phyloP scores from a whole-genome alignment of 2,329 filamentous ascomycete genomes.

The Fusarium abutilonis region DNA sequence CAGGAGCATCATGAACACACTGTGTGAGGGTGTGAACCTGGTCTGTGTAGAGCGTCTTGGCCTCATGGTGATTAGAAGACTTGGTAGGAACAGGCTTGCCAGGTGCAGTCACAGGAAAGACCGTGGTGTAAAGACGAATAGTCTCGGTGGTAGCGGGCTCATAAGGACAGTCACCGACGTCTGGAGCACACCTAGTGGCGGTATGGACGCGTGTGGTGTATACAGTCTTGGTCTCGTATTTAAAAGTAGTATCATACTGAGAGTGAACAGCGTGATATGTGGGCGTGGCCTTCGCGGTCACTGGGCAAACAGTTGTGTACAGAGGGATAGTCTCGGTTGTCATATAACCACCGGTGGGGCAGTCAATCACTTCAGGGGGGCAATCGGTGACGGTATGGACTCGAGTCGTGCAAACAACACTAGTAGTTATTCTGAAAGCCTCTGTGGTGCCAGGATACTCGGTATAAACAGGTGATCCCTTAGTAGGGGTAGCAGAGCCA shows the following conservation, averaged over 20 bases:
- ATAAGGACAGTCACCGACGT: slow-evolving; percentile 60
- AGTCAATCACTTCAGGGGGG: slow-evolving; percentile 55
- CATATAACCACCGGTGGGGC: slow-evolving; percentile 50
- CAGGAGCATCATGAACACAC: slow-evolving; percentile 60
- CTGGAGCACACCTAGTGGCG: slow-evolving; percentile 63
- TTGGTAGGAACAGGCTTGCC: slow-evolving; percentile 19
- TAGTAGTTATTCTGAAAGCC: slow-evolving; percentile 39
- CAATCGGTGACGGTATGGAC: slow-evolving; percentile 67
- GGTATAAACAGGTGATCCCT: slow-evolving; percentile 24
- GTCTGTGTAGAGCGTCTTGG: slow-evolving; percentile 62
- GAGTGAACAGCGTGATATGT: slow-evolving; percentile 14
- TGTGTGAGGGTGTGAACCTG: slow-evolving; percentile 64
- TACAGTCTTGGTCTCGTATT: slow-evolving; percentile 53
- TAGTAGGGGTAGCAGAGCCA: slow-evolving; percentile 3
- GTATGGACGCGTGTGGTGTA: slow-evolving; percentile 64
- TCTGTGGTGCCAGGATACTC: slow-evolving; percentile 14
- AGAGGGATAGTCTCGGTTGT: slow-evolving; percentile 54
- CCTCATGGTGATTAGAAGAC: slow-evolving; percentile 33
- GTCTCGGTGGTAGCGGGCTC: slow-evolving; percentile 49
- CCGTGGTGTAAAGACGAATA: slow-evolving; percentile 32
- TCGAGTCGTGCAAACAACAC: slow-evolving; percentile 54
- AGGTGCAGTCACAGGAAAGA: slow-evolving; percentile 30
- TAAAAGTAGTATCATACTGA: slow-evolving; percentile 17
- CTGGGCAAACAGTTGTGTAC: slow-evolving; percentile 59
- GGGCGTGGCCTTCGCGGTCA: slow-evolving; percentile 40